A percentile compares a stretch with the other conserved stretches of the same genome.
Conservation (phyloP, 164 flowering plant genomes). For the Kalanchoe fedtschenkoi region DNA sequence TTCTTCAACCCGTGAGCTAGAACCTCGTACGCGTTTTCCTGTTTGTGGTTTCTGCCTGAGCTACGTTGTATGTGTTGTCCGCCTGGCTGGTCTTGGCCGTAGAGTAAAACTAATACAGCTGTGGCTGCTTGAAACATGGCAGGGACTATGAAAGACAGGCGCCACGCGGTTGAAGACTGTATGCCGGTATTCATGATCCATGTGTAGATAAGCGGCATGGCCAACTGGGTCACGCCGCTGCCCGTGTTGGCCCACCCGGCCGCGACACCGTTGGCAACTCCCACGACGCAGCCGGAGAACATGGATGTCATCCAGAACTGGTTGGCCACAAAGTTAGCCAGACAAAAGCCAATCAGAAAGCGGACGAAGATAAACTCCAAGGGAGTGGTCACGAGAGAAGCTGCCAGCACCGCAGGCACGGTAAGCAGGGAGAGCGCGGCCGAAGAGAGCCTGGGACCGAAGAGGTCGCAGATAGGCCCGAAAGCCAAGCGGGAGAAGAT, state of each 20-base stretch:
- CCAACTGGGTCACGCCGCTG: constrained; percentile 41
- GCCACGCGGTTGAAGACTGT: constrained; percentile 34
- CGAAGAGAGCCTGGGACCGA: constrained; percentile 49
- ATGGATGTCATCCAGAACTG: constrained; percentile 68
- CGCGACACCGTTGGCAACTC: constrained; percentile 47
- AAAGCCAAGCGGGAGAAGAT: constrained; percentile 55
- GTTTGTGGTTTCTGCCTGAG: constrained; percentile 1
- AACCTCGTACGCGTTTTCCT: constrained; percentile 16
- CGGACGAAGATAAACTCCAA: constrained; percentile 29
- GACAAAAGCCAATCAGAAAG: constrained; percentile 42
- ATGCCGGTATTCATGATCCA: constrained; percentile 16
- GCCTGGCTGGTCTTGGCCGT: constrained; percentile 48
- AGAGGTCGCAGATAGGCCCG: constrained; percentile 52
- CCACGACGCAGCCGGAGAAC: constrained; percentile 43
- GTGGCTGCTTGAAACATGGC: constrained; percentile 33
- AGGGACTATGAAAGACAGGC: constrained; percentile 37
- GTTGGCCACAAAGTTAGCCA: constrained; percentile 55
- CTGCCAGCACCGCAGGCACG: constrained; percentile 29
- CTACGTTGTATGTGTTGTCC: constrained; percentile 15
- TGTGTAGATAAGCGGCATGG: constrained; percentile 42
- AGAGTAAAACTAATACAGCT: constrained; percentile 32
- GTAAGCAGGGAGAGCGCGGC: constrained; percentile 45
- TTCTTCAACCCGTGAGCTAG: constrained; percentile 34
- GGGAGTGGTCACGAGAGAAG: constrained; percentile 24
- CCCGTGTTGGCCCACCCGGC: constrained; percentile 67